A percentile compares a stretch with the other conserved stretches of the same genome.
Conservation (phyloP, 1,284 basidiomycete species). For the Vanrija pseudolonga region DNA sequence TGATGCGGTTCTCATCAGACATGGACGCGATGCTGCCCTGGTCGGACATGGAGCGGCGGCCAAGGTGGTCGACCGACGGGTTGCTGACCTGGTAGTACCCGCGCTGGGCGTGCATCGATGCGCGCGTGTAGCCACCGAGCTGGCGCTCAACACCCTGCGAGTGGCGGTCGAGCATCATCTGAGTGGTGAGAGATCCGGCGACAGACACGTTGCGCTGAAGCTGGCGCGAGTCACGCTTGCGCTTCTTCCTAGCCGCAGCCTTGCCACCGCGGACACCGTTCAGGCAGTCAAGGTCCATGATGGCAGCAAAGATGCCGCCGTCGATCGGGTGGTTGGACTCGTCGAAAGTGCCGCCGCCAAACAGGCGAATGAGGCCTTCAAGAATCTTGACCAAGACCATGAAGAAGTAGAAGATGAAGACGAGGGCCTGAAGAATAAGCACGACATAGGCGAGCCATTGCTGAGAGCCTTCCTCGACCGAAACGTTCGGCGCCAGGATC, state of each 20-base stretch:
- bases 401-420: slow-evolving; percentile 72
- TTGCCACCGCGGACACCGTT: slow-evolving; percentile 68
- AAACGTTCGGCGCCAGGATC: slow-evolving; percentile 58
- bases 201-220: slow-evolving; percentile 43
- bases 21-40: slow-evolving; percentile 14
- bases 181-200: slow-evolving; percentile 43
- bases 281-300: slow-evolving; percentile 52
- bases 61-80: slow-evolving; percentile 10
- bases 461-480: slow-evolving; percentile 67
- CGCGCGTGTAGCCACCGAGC: slow-evolving; percentile 1
- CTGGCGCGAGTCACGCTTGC: slow-evolving; percentile 40
- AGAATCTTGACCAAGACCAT: slow-evolving; percentile 80
- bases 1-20: slow-evolving; percentile 28
- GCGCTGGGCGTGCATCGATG: not conserved
- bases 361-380: slow-evolving; percentile 75
- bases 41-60: slow-evolving; percentile 10
- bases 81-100: slow-evolving; percentile 19
- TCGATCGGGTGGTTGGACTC: slow-evolving; percentile 73
- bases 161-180: slow-evolving; percentile 50
- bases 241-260: slow-evolving; percentile 55
- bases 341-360: slow-evolving; percentile 78
- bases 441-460: slow-evolving; percentile 94
- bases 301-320: slow-evolving; percentile 76
- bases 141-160: slow-evolving; percentile 36
- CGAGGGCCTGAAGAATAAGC: slow-evolving; percentile 76